A percentile compares a stretch with the other conserved stretches of the same genome.
phyloP scores from a whole-genome alignment of 2,329 filamentous ascomycete species.

The Monascus ruber region DNA sequence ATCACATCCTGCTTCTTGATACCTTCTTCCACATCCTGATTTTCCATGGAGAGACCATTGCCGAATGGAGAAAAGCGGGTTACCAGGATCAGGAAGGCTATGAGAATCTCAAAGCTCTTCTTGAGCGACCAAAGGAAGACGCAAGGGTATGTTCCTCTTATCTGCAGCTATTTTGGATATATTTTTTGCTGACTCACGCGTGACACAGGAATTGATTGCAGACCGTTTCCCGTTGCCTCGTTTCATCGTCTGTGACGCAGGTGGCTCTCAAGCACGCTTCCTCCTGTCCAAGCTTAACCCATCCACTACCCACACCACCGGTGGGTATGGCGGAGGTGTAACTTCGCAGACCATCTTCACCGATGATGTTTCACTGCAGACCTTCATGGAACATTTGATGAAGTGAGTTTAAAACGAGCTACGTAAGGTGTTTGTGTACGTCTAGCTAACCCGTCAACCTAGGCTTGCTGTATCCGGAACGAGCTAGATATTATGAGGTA shows the following conservation, averaged over 20 bases:
- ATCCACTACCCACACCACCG: constrained; percentile 89
- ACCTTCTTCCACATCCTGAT: constrained; percentile 99
- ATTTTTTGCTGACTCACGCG: neutral
- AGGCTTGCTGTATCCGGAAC: constrained; percentile 42
- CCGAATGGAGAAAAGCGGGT: constrained; percentile 94
- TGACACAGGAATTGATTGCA: constrained; percentile 72
- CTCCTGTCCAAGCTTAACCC: constrained; percentile 94
- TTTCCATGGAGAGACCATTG: constrained; percentile 96
- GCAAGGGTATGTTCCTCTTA: constrained; percentile 56
- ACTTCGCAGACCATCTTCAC: constrained; percentile 98
- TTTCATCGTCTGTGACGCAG: constrained; percentile 98
- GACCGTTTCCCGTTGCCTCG: constrained; percentile 96
- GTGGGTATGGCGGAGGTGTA: constrained; percentile 79
- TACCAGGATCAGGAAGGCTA: constrained; percentile 98
- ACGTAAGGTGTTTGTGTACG: neutral
- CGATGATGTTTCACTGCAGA: constrained; percentile 93
- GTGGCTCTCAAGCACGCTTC: constrained; percentile 95
- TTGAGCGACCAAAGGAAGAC: constrained; percentile 93
- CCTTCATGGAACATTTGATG: constrained; percentile 99
- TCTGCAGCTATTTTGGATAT: neutral
- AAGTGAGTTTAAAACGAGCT: constrained; percentile 53
- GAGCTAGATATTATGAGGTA: constrained; percentile 28
- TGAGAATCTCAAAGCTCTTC: constrained; percentile 79
- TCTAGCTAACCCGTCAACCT: constrained; percentile 15
- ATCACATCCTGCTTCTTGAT: constrained; percentile 86